Conservation (phyloP, 2,329 filamentous ascomycete species). For the Nakataea oryzae region DNA sequence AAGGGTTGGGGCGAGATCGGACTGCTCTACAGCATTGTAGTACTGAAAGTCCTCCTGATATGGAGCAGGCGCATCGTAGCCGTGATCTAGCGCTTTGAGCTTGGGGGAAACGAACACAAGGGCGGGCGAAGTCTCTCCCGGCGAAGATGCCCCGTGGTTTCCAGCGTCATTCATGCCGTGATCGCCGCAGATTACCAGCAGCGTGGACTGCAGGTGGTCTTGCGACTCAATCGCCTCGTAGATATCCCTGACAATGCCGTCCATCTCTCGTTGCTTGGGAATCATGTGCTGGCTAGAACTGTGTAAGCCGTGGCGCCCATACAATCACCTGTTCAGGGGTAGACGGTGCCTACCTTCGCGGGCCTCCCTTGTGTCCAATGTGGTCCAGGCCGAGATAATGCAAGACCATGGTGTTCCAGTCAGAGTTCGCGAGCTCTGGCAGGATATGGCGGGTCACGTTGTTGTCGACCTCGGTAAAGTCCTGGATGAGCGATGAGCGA, state of each 20-base stretch:
- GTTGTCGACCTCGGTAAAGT: constrained; percentile 95
- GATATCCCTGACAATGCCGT: constrained; percentile 40
- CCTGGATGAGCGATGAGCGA: constrained; percentile 39
- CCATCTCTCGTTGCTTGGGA: constrained; percentile 83
- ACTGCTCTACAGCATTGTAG: constrained; percentile 82
- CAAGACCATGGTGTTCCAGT: constrained; percentile 90
- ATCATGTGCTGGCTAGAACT: constrained; percentile 69
- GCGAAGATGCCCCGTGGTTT: constrained; percentile 89
- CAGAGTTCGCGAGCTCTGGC: constrained; percentile 60
- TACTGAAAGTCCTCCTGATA: constrained; percentile 67
- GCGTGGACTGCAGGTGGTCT: constrained; percentile 61
- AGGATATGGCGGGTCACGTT: constrained; percentile 91
- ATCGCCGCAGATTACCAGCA: constrained; percentile 83
- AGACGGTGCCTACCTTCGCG: constrained; percentile 51
- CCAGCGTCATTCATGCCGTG: constrained; percentile 99
- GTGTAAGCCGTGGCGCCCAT: not conserved
- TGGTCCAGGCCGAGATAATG: constrained; percentile 95
- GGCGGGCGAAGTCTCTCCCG: constrained; percentile 89
- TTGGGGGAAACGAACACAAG: constrained; percentile 86
- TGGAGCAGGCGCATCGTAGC: constrained; percentile 19
- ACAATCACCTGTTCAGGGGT: not conserved
- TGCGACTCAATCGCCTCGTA: constrained; percentile 65
- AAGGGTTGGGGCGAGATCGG: constrained; percentile 83
- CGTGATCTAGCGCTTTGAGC: constrained; percentile 43
- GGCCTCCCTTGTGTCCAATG: constrained; percentile 93